Percentiles rank a stretch among this genome's conserved stretches.
Conservation (phyloP, 768 basidiomycete genomes). For the Cyclocybe cylindracea region DNA sequence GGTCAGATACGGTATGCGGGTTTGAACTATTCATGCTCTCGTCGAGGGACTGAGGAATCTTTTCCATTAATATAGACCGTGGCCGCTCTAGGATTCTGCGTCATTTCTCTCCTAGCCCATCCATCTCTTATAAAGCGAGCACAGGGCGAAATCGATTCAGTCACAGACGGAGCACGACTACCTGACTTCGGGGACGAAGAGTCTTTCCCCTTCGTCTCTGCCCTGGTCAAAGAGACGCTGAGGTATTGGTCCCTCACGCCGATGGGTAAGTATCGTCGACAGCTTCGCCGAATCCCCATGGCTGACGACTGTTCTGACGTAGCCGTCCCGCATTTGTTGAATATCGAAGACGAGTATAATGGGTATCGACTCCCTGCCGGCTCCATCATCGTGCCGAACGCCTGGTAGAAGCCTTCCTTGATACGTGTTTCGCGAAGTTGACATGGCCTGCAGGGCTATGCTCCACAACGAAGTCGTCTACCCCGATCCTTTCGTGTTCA, state of each 20-base stretch:
- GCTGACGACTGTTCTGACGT: neutral
- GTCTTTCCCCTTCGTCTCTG: constrained; percentile 28
- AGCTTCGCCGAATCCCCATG: neutral
- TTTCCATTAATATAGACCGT: constrained; percentile 15
- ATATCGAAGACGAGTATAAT: constrained; percentile 27
- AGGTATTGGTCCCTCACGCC: constrained; percentile 27
- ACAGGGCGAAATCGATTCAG: constrained; percentile 32
- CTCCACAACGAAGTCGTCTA: constrained; percentile 20
- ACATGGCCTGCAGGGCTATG: constrained; percentile 24
- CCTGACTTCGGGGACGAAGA: constrained; percentile 29
- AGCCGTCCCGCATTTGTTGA: constrained; percentile 21
- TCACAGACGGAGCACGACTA: constrained; percentile 26
- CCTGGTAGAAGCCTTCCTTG: constrained; percentile 17
- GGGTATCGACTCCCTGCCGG: constrained; percentile 31
- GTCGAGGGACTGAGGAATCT: neutral
- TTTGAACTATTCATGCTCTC: neutral
- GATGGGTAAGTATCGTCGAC: constrained; percentile 14
- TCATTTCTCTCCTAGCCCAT: constrained; percentile 28
- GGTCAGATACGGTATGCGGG: constrained; percentile 1
- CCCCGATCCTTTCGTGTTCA: constrained; percentile 17
- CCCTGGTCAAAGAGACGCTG: constrained; percentile 26
- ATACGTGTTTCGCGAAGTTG: neutral
- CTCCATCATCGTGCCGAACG: constrained; percentile 28
- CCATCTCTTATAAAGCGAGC: constrained; percentile 30
- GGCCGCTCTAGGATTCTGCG: constrained; percentile 23